phyloP scores from a whole-genome alignment of 306 rosid species.

The Acacia crassicarpa region DNA sequence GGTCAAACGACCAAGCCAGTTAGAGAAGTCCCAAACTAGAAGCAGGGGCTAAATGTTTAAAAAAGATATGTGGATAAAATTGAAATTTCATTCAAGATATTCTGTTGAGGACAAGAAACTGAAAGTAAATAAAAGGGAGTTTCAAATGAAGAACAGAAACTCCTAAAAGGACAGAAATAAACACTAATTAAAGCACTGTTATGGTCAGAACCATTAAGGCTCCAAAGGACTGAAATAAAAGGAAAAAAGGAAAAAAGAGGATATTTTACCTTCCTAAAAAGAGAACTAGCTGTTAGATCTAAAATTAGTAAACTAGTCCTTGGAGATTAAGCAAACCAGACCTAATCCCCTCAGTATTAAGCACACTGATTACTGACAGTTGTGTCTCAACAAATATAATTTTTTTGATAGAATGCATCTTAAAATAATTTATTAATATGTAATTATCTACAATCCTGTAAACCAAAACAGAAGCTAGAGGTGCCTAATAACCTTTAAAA shows the following conservation, averaged over 20 bases:
- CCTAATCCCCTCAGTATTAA: background rate
- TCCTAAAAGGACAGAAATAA: background rate
- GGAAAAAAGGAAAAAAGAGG: background rate
- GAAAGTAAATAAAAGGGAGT: background rate
- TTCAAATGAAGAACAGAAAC: background rate
- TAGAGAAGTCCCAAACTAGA: background rate
- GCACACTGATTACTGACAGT: background rate
- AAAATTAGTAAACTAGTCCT: background rate
- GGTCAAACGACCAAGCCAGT: constrained; percentile 15
- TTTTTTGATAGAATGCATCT: background rate
- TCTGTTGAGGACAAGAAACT: background rate
- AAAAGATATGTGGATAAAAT: background rate
- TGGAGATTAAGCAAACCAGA: background rate
- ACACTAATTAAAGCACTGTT: background rate
- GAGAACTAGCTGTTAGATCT: background rate
- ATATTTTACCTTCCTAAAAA: background rate
- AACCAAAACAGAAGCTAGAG: background rate
- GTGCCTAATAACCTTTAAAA: constrained; percentile 46
- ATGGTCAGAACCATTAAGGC: background rate
- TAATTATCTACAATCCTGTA: background rate
- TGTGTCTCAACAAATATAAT: background rate
- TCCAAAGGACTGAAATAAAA: background rate
- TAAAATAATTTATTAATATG: background rate
- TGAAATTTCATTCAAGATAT: background rate
- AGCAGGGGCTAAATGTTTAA: background rate